phyloP scores from a whole-genome alignment of 2,329 filamentous ascomycete species.

The Diaporthe sp. region DNA sequence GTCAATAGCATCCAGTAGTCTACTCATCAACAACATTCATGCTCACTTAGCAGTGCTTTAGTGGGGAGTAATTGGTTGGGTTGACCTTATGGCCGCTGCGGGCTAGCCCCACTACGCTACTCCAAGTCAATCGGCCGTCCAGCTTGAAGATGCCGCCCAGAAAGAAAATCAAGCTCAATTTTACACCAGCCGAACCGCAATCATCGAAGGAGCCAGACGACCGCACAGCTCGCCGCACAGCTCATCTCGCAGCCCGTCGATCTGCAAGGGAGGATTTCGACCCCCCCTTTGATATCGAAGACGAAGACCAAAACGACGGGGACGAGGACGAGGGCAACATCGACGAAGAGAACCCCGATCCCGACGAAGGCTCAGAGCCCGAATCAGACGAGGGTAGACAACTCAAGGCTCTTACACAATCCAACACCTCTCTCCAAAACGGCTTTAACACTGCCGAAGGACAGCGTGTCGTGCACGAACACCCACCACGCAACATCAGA shows the following conservation, averaged over 20 bases:
- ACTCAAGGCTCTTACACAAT: neutral
- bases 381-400: neutral
- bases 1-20: neutral
- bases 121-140: conserved; percentile 6
- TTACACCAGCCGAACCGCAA: neutral
- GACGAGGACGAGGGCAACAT: neutral
- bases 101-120: conserved; percentile 10
- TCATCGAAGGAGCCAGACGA: neutral
- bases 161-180: conserved; percentile 13
- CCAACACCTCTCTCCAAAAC: neutral
- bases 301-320: neutral
- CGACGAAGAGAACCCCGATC: neutral
- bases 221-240: neutral
- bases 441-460: conserved; percentile 2
- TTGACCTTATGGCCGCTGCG: neutral
- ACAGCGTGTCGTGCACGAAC: neutral
- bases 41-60: neutral
- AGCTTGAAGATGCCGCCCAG: neutral
- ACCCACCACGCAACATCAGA: neutral
- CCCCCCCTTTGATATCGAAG: conserved; percentile 3
- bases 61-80: neutral
- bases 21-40: neutral
- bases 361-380: neutral
- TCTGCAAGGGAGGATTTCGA: conserved; percentile 21
- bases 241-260: neutral